Percentiles rank a stretch among this genome's conserved stretches.
Conservation (phyloP, 1,139 yeast genomes). For the Suhomyces atakaporum region DNA sequence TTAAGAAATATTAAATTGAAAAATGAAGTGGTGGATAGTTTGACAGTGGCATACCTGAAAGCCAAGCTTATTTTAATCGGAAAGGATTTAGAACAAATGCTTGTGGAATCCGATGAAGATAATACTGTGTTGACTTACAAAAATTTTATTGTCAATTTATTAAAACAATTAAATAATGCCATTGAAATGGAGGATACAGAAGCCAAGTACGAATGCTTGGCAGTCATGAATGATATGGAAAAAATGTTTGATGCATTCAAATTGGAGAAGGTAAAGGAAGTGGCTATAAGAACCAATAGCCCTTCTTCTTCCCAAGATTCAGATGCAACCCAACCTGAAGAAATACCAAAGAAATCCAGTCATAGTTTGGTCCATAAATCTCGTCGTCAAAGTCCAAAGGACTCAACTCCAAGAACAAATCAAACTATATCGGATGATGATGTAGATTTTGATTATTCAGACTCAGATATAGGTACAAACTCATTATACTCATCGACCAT, state of each 20-base stretch:
- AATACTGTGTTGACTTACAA: slow-evolving; percentile 51
- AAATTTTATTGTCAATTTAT: slow-evolving; percentile 50
- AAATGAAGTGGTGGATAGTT: slow-evolving; percentile 48
- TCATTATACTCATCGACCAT: slow-evolving; percentile 32
- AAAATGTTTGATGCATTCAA: slow-evolving; percentile 59
- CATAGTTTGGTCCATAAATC: slow-evolving; percentile 1
- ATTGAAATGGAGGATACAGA: slow-evolving; percentile 50
- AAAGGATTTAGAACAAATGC: slow-evolving; percentile 50
- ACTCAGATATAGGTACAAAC: slow-evolving; percentile 33
- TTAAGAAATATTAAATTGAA: slow-evolving; percentile 52
- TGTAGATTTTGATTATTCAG: slow-evolving; percentile 29
- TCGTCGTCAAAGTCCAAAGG: slow-evolving; percentile 11
- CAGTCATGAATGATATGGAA: slow-evolving; percentile 61
- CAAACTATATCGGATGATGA: slow-evolving; percentile 13
- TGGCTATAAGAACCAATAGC: slow-evolving; percentile 4
- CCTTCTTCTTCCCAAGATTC: slow-evolving; percentile 1
- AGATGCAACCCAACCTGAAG: slow-evolving; percentile 2
- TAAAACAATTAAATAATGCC: slow-evolving; percentile 54
- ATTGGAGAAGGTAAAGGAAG: slow-evolving; percentile 34
- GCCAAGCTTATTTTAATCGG: slow-evolving; percentile 59
- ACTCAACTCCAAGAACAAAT: slow-evolving; percentile 13
- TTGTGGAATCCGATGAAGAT: slow-evolving; percentile 22
- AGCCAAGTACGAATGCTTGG: slow-evolving; percentile 58
- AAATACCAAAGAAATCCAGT: not conserved
- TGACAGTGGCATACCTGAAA: slow-evolving; percentile 56